Evolutionary conservation across 257 asterid species (phyloP).

Genomic region (Oldenlandia corymbosa): DNA sequence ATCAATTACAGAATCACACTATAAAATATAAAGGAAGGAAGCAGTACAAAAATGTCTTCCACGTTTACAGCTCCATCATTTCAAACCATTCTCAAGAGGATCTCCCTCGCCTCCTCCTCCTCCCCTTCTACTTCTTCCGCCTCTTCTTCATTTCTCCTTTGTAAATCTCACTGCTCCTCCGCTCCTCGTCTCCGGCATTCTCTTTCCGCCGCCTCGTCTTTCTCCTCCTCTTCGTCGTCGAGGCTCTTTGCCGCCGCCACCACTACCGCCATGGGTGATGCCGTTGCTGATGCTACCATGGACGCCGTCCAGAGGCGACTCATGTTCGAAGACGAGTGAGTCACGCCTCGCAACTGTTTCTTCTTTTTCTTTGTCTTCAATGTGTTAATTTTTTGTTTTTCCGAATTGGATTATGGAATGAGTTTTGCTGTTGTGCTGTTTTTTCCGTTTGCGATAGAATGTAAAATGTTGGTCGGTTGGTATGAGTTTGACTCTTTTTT

Average conservation of each 20-base stretch:
- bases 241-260: conserved; percentile 14
- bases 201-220: conserved; percentile 11
- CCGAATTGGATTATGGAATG: background rate
- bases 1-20: background rate
- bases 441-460: background rate
- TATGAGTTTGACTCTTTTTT: background rate
- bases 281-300: conserved; percentile 63
- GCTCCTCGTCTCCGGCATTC: conserved; percentile 20
- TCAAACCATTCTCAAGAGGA: conserved; percentile 21
- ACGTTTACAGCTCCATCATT: conserved; percentile 14
- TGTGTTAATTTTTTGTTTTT: no score
- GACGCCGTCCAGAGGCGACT: conserved; percentile 95
- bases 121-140: conserved; percentile 2
- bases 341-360: background rate
- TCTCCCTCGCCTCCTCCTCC: conserved; percentile 18
- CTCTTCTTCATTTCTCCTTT: conserved; percentile 23
- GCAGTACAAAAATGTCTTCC: conserved; percentile 11
- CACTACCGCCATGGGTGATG: conserved; percentile 46
- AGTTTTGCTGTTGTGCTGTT: background rate
- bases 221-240: background rate
- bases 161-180: conserved; percentile 13
- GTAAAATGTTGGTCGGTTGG: background rate
- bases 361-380: background rate
- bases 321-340: conserved; percentile 96
- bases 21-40: no score